Evolutionary conservation across 495 filamentous ascomycete genomes (phyloP), one percentile per base, ranked within the genome.

Genomic region (Aspergillus indologenus): DNA sequence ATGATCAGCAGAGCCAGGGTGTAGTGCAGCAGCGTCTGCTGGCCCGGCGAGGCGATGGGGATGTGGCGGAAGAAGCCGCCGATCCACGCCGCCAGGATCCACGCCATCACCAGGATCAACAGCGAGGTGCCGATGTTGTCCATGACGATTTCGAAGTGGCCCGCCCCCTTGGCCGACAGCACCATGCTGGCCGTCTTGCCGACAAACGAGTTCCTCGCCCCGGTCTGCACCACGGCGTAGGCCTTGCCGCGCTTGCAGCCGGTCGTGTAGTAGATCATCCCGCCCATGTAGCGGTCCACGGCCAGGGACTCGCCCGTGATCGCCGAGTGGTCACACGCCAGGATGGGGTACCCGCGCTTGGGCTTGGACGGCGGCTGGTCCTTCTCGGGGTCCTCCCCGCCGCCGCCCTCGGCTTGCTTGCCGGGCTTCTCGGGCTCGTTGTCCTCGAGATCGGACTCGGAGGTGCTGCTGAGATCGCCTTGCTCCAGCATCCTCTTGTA

Each of bases 1-100:
- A 96, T 88, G 65, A 96, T 95, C 64, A 92, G 87, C 64, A 96
- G 87, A 63, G 89, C 90, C 7, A 83, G 63, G 51, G 81, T 82
- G 66, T 86, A 89, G 59, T 86, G 82, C 53, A 90, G 83, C n/a
- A 90, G 66, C 0, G 76, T 75, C 65, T 77, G 72, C 44, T 75
- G 56, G 44, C 79, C 71, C 17, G 86, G 85, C 24, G 83, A 86
- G 21, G 87, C 86, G 65, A 90, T 83, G 17, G 80, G 79, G 55
- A 88, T 64, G 67, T 86, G 76, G 45, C 83, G 84, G 80, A 81
- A 90, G 78, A 90, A 89, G 29, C 83, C 87, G 61, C 87, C 86
- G 66, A 89, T 87, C 87, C 86, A 90, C 8, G 86, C 80, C 31
- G 78, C 69, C 12, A 90, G 70, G 58, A 89, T 87, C 79, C 78